Percentiles rank a stretch among this genome's conserved stretches.
Conservation (phyloP, 305 asterid species). For the Fraxinus platypoda region DNA sequence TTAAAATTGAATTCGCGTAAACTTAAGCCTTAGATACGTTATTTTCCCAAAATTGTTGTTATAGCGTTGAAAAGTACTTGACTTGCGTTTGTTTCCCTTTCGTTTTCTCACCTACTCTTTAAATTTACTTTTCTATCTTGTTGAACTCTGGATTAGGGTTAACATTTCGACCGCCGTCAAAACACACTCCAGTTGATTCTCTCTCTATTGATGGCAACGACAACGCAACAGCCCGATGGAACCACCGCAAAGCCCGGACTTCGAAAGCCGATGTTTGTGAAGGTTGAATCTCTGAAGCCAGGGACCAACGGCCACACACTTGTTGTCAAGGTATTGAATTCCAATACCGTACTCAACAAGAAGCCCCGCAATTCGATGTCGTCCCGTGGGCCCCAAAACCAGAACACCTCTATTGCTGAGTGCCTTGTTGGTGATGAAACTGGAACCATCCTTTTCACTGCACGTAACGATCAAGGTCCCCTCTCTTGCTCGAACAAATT, state of each 20-base stretch:
- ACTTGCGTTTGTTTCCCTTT: not conserved
- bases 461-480: constrained; percentile 6
- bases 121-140: not conserved
- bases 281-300: constrained; percentile 20
- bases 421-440: constrained; percentile 9
- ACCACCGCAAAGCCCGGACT: not conserved
- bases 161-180: constrained; percentile 1
- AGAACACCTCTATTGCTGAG: not conserved
- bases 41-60: not conserved
- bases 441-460: constrained; percentile 1
- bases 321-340: constrained; percentile 9
- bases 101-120: not conserved
- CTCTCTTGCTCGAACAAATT: not conserved
- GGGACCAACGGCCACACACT: not conserved
- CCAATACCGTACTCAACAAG: constrained; percentile 8
- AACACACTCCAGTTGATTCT: not conserved
- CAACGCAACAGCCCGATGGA: not conserved
- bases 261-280: constrained; percentile 11
- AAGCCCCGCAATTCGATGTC: not conserved
- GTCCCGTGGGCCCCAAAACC: constrained; percentile 1
- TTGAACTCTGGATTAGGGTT: not conserved
- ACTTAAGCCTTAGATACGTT: no score
- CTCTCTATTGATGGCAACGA: not conserved
- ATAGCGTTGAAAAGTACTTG: not conserved
- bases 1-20: no score